Percentiles rank a stretch among this genome's conserved stretches.
These are phyloP conservation scores for Fusarium sarcochroum DNA, from an alignment of 2,329 filamentous ascomycete genomes.

Conservation along the genomic window DNA sequence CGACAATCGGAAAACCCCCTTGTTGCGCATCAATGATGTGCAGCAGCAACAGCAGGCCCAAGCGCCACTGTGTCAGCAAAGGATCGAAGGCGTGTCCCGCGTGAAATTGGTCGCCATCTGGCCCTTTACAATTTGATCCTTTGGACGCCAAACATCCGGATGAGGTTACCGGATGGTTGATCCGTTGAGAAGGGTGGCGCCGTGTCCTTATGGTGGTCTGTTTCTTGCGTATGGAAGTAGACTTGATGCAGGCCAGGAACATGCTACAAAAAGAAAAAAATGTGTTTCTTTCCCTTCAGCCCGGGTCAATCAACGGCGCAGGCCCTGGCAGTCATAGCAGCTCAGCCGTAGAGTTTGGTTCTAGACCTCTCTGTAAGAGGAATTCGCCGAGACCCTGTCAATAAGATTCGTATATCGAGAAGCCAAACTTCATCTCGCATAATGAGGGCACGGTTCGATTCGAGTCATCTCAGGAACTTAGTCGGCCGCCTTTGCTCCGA, in stretches of 20 bases:
- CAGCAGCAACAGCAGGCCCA: constrained; percentile 48
- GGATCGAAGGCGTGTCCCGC: constrained; percentile 29
- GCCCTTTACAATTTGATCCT: constrained; percentile 38
- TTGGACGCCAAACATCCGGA: constrained; percentile 9
- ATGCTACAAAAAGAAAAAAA: constrained; percentile 26
- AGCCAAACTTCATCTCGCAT: constrained; percentile 24
- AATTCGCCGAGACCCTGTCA: constrained; percentile 21
- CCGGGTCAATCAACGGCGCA: constrained; percentile 35
- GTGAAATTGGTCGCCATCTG: constrained; percentile 32
- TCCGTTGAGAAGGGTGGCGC: constrained; percentile 23
- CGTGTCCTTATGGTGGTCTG: constrained; percentile 26
- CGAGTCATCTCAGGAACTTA: constrained; percentile 12
- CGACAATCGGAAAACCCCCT: constrained; percentile 36
- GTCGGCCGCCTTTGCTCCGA: constrained; percentile 5
- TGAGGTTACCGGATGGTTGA: constrained; percentile 23
- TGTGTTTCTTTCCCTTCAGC: constrained; percentile 38
- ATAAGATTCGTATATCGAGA: constrained; percentile 3
- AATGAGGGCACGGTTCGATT: constrained; percentile 15
- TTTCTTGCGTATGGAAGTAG: constrained; percentile 7
- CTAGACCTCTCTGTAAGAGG: constrained; percentile 11
- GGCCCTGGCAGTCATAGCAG: constrained; percentile 1
- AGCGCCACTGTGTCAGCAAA: constrained; percentile 40
- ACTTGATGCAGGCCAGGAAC: constrained; percentile 16
- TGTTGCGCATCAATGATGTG: constrained; percentile 47
- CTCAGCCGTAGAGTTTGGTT: neutral